Conservation (phyloP, 2,329 filamentous ascomycete genomes). For the Thelonectria blattea region DNA sequence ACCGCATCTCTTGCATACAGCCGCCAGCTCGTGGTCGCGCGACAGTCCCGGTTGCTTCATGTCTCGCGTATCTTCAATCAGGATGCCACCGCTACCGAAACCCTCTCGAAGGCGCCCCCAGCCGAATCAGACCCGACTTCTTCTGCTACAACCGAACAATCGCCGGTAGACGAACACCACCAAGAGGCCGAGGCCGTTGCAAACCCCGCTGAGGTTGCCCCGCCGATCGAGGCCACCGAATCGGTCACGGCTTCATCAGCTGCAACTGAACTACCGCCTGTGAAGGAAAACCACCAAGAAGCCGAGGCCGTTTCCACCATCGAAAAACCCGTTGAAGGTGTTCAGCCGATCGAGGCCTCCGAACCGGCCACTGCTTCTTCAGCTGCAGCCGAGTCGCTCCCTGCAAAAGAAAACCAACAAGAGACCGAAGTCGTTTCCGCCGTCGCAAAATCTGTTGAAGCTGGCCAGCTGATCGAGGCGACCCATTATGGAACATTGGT, state of each 20-base stretch:
- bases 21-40: slow-evolving; percentile 24
- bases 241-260: neutral
- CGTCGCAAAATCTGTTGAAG: too few species aligned
- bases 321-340: neutral
- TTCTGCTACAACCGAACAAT: slow-evolving; percentile 1
- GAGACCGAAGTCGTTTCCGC: too few species aligned
- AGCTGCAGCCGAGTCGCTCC: too few species aligned
- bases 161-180: neutral
- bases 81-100: slow-evolving; percentile 15
- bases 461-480: too few species aligned
- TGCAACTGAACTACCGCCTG: neutral
- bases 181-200: neutral
- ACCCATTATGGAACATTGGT: too few species aligned
- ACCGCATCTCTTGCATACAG: slow-evolving; percentile 19
- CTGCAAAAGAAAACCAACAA: too few species aligned
- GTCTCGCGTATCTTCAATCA: slow-evolving; percentile 28
- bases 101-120: neutral
- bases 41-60: slow-evolving; percentile 36
- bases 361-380: too few species aligned
- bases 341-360: neutral
- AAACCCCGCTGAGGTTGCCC: neutral
- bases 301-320: neutral
- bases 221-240: neutral
- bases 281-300: neutral
- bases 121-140: neutral